phyloP scores from a whole-genome alignment of 306 rosid genomes.

The Trifolium pratense region DNA sequence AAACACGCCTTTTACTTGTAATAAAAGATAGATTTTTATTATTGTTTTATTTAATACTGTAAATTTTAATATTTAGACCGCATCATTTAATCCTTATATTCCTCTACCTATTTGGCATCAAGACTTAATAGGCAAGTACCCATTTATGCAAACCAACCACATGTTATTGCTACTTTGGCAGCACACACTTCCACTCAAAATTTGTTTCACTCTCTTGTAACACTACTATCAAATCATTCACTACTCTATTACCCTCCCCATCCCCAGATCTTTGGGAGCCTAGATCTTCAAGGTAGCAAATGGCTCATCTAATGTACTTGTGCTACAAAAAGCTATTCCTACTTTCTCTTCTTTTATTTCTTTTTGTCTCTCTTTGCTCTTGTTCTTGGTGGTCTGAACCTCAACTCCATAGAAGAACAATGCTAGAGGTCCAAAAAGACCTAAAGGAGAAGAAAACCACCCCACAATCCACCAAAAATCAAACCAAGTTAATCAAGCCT shows the following conservation, averaged over 20 bases:
- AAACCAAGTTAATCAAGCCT: slow-evolving; percentile 39
- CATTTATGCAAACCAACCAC: slow-evolving; percentile 12
- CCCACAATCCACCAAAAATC: slow-evolving; percentile 33
- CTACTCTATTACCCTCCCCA: neutral
- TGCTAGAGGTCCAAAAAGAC: slow-evolving; percentile 41
- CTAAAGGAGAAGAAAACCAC: slow-evolving; percentile 53
- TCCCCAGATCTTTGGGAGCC: slow-evolving; percentile 34
- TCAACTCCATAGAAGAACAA: slow-evolving; percentile 50
- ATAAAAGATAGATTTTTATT: too few species aligned
- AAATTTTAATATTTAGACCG: too few species aligned
- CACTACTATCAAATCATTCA: neutral
- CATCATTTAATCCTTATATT: too few species aligned
- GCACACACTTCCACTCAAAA: slow-evolving; percentile 47
- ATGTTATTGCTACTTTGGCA: slow-evolving; percentile 33
- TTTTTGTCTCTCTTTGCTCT: slow-evolving; percentile 46
- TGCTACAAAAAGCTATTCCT: slow-evolving; percentile 54
- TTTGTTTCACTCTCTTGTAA: neutral
- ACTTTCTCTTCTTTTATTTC: slow-evolving; percentile 46
- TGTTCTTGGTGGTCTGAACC: slow-evolving; percentile 46
- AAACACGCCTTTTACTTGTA: too few species aligned
- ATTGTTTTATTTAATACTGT: too few species aligned
- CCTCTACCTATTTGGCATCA: too few species aligned
- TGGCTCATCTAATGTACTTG: slow-evolving; percentile 59
- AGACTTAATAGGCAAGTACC: neutral
- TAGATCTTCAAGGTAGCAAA: slow-evolving; percentile 44